phyloP scores from a whole-genome alignment of 768 basidiomycete species.

The Serendipita vermifera region DNA sequence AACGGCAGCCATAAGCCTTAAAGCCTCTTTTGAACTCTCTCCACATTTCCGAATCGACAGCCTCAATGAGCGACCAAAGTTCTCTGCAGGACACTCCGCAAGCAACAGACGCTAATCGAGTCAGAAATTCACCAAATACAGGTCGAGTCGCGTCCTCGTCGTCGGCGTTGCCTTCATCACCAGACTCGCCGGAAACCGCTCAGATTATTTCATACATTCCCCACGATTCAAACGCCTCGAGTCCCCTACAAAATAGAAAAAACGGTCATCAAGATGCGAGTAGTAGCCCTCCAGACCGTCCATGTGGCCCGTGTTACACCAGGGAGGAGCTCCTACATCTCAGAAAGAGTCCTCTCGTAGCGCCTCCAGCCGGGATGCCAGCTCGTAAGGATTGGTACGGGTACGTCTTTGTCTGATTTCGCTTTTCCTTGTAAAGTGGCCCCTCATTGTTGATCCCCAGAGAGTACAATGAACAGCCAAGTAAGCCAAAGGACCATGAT shows the following conservation, averaged over 20 bases:
- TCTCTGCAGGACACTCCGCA: background rate
- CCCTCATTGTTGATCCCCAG: slow-evolving; percentile 18
- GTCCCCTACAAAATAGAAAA: background rate
- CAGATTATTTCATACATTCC: slow-evolving; percentile 1
- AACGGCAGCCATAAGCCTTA: no score
- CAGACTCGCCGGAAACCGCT: background rate
- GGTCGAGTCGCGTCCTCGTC: background rate
- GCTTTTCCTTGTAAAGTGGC: background rate
- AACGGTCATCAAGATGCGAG: no score
- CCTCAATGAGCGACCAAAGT: slow-evolving; percentile 2
- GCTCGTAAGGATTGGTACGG: slow-evolving; percentile 80
- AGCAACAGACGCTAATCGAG: background rate
- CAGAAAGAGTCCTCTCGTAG: slow-evolving; percentile 62
- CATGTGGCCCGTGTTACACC: slow-evolving; percentile 33
- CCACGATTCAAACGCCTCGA: background rate
- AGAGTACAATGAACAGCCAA: slow-evolving; percentile 43
- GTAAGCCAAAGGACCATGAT: slow-evolving; percentile 7
- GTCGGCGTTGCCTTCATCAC: background rate
- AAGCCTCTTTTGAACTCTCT: no score
- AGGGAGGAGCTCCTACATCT: slow-evolving; percentile 55
- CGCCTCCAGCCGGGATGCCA: slow-evolving; percentile 63
- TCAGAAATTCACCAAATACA: background rate
- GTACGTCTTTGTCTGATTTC: slow-evolving; percentile 33
- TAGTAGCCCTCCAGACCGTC: background rate
- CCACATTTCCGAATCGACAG: background rate